phyloP scores from a whole-genome alignment of 2,329 filamentous ascomycete genomes.

The Paraphaeosphaeria sporulosa region DNA sequence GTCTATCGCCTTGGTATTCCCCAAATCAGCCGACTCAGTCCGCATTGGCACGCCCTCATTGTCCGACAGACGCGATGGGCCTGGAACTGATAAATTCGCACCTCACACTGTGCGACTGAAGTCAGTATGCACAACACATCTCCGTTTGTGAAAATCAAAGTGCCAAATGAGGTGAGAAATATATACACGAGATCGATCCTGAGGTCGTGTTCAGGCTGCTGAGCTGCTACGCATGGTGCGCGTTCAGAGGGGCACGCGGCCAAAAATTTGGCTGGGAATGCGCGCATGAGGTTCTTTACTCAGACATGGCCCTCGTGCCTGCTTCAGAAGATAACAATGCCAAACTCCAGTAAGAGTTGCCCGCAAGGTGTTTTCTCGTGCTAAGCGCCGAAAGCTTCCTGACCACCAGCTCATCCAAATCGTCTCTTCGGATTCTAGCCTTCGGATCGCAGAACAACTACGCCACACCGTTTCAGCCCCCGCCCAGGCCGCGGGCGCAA shows the following conservation, averaged over 20 bases:
- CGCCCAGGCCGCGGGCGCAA: neutral
- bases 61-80: too few species aligned
- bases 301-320: neutral
- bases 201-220: neutral
- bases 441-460: neutral
- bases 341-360: neutral
- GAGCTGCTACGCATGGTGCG: neutral
- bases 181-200: too few species aligned
- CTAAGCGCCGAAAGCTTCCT: too few species aligned
- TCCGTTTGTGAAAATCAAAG: too few species aligned
- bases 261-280: neutral
- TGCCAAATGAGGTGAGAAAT: too few species aligned
- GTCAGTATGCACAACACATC: too few species aligned
- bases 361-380: too few species aligned
- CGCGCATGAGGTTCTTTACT: neutral
- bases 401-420: neutral
- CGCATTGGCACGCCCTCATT: too few species aligned
- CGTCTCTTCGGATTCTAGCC: neutral
- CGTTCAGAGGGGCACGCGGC: neutral
- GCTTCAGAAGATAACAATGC: neutral
- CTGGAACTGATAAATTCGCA: too few species aligned
- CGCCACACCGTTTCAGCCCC: constrained; percentile 1
- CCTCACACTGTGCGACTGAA: too few species aligned
- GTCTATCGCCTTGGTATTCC: too few species aligned
- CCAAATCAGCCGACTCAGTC: too few species aligned